phyloP scores from a whole-genome alignment of 2,329 filamentous ascomycete species.

The Talaromyces sp. region DNA sequence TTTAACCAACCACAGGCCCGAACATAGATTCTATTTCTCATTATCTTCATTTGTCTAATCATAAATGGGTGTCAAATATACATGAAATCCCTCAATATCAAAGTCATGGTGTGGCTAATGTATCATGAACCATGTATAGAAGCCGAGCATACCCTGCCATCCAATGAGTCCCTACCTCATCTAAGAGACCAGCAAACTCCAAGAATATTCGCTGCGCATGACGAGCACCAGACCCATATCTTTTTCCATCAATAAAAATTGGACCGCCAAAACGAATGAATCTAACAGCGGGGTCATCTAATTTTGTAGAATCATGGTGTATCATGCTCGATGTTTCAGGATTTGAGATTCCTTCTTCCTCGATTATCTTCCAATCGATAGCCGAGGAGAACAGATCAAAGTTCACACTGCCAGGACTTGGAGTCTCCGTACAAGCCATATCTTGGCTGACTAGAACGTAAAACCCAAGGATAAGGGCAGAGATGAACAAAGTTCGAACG shows the following conservation, averaged over 20 bases:
- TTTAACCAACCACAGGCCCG: background rate
- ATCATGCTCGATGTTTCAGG: background rate
- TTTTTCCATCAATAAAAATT: constrained; percentile 7
- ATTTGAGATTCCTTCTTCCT: constrained; percentile 6
- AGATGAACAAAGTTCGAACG: constrained; percentile 13
- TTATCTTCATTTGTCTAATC: background rate
- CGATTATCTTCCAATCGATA: constrained; percentile 11
- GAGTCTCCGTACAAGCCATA: background rate
- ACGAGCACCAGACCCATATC: constrained; percentile 1
- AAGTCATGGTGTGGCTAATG: background rate
- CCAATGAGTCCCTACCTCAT: constrained; percentile 16
- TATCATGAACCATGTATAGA: constrained; percentile 14
- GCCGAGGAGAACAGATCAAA: constrained; percentile 3
- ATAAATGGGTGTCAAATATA: background rate
- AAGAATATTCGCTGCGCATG: constrained; percentile 15
- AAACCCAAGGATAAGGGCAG: constrained; percentile 11
- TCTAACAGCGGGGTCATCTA: background rate
- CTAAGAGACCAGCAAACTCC: constrained; percentile 10
- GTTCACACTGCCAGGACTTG: background rate
- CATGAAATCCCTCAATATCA: too few relatives aligned
- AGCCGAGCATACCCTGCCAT: constrained; percentile 12
- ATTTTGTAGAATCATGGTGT: background rate
- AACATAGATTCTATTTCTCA: background rate
- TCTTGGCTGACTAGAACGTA: constrained; percentile 2
- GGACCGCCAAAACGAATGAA: constrained; percentile 12